phyloP scores from a whole-genome alignment of 169 alveolate genomes.

The Cryptosporidium tyzzeri region DNA sequence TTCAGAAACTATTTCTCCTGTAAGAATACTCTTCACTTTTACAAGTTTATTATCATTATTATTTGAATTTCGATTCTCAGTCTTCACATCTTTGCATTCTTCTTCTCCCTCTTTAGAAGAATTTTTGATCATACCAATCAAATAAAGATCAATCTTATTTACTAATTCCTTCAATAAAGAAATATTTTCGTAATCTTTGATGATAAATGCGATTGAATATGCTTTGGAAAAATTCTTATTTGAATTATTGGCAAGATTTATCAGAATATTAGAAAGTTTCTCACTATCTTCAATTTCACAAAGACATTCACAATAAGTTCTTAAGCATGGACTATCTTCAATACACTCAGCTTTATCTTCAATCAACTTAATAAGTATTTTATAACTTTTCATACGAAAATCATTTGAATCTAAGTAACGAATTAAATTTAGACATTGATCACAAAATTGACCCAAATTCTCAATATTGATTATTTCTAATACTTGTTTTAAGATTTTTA shows the following conservation, averaged over 20 bases:
- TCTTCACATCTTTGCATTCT: neutral
- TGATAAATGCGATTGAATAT: conserved; percentile 29
- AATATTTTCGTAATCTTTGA: conserved; percentile 13
- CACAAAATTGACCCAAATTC: conserved; percentile 7
- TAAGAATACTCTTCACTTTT: conserved; percentile 80
- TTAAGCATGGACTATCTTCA: conserved; percentile 5
- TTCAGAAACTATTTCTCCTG: conserved; percentile 85
- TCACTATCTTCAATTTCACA: conserved; percentile 15
- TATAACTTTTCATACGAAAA: conserved; percentile 35
- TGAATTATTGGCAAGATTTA: neutral
- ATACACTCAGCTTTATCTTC: neutral
- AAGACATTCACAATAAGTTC: conserved; percentile 50
- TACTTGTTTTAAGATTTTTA: conserved; percentile 82
- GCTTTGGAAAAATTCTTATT: neutral
- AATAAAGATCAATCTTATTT: neutral
- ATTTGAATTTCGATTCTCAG: neutral
- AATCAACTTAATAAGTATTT: conserved; percentile 5
- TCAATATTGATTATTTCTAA: neutral
- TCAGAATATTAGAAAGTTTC: neutral
- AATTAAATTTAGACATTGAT: conserved; percentile 18
- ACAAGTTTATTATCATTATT: conserved; percentile 18
- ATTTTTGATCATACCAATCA: neutral
- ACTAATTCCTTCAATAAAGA: neutral
- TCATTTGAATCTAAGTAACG: conserved; percentile 18
- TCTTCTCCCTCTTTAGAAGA: neutral